Evolutionary conservation across 495 filamentous ascomycete species (phyloP).

Genomic region (Lasiosphaeria miniovina): DNA sequence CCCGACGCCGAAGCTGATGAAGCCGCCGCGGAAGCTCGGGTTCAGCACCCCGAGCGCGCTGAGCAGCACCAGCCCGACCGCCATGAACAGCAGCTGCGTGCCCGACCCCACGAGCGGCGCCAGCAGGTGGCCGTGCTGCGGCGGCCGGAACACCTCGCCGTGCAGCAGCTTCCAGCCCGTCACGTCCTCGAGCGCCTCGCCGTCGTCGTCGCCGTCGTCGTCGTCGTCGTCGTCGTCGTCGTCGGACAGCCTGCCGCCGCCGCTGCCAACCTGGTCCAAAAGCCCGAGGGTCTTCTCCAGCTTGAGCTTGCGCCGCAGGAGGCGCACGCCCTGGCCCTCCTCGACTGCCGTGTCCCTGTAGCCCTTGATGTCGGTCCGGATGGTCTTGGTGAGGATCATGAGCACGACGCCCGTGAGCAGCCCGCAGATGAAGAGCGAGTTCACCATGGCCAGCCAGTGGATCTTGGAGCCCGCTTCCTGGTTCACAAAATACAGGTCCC

Average conservation of each 20-base stretch:
- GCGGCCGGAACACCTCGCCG: constrained; percentile 86
- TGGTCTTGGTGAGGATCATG: constrained; percentile 80
- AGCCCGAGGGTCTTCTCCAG: constrained; percentile 57
- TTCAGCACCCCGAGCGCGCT: constrained; percentile 83
- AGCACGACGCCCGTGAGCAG: constrained; percentile 80
- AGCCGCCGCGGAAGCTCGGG: constrained; percentile 88
- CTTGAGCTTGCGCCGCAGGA: constrained; percentile 28
- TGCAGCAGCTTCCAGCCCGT: constrained; percentile 96
- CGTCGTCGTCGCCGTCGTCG: constrained; percentile 68
- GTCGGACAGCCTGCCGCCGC: constrained; percentile 34
- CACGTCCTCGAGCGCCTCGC: constrained; percentile 76
- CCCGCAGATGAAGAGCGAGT: constrained; percentile 82
- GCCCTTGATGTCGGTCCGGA: constrained; percentile 75
- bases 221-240: constrained; percentile 43
- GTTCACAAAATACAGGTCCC: constrained; percentile 93
- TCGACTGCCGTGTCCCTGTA: constrained; percentile 64
- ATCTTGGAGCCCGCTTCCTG: constrained; percentile 81
- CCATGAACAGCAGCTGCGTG: constrained; percentile 88
- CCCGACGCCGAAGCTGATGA: constrained; percentile 81
- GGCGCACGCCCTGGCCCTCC: constrained; percentile 57
- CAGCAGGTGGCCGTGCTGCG: constrained; percentile 69
- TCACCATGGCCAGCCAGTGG: constrained; percentile 91
- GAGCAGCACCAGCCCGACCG: constrained; percentile 70
- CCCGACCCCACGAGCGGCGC: constrained; percentile 87
- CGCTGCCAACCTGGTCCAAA: constrained; percentile 64